Percentiles rank a stretch among this genome's conserved stretches.
Evolutionary conservation across 805 yeast species (phyloP).

Genomic region (Nadsonia fulvescens): DNA sequence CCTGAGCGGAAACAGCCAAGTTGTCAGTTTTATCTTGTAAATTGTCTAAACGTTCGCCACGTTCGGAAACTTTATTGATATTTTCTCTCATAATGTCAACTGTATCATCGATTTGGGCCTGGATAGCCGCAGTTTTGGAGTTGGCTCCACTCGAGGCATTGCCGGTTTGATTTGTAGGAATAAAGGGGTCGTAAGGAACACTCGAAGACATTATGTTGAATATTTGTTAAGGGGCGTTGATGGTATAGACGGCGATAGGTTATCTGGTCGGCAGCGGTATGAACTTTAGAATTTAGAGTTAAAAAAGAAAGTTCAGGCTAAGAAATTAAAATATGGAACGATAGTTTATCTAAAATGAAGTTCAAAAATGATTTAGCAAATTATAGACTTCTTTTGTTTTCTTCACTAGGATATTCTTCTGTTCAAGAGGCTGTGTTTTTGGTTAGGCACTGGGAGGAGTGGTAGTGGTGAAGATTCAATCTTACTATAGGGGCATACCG

Average conservation of each 20-base stretch:
- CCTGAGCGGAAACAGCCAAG: slow-evolving; percentile 80
- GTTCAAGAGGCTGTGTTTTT: too few relatives aligned
- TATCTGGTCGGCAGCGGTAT: too few relatives aligned
- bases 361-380: too few relatives aligned
- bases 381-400: too few relatives aligned
- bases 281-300: too few relatives aligned
- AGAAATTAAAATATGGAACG: too few relatives aligned
- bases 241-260: background rate
- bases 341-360: too few relatives aligned
- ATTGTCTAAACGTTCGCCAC: slow-evolving; percentile 85
- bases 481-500: too few relatives aligned
- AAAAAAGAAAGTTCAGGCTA: too few relatives aligned
- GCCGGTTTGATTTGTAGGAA: slow-evolving; percentile 30
- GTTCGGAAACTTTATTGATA: slow-evolving; percentile 84
- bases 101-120: slow-evolving; percentile 85
- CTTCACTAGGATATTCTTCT: too few relatives aligned
- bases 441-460: too few relatives aligned
- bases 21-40: slow-evolving; percentile 88
- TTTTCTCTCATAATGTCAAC: slow-evolving; percentile 96
- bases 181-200: slow-evolving; percentile 74
- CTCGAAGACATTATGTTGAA: slow-evolving; percentile 45
- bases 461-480: too few relatives aligned
- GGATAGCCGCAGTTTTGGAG: slow-evolving; percentile 62
- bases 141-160: slow-evolving; percentile 24
- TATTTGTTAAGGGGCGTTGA: background rate